A percentile compares a stretch with the other conserved stretches of the same genome.
These are phyloP conservation scores for Fusarium sulawesiense DNA, from an alignment of 2,329 filamentous ascomycete genomes.

Conservation along the genomic window DNA sequence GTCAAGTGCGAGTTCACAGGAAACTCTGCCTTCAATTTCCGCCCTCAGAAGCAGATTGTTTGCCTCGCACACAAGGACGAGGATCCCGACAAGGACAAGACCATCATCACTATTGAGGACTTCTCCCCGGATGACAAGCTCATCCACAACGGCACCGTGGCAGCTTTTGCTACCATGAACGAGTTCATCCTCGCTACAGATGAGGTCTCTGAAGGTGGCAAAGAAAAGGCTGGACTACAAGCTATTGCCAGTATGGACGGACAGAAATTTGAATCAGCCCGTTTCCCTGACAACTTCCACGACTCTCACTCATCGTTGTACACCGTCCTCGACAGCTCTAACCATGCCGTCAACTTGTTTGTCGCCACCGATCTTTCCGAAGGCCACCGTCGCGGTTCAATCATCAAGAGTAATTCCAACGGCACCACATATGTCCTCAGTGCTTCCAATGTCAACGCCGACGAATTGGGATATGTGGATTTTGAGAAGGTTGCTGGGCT, in stretches of 20 bases:
- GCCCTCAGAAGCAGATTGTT: slow-evolving; percentile 66
- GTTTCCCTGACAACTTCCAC: slow-evolving; percentile 87
- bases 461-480: slow-evolving; percentile 83
- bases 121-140: slow-evolving; percentile 75
- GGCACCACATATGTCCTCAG: slow-evolving; percentile 94
- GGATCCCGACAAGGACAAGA: slow-evolving; percentile 68
- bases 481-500: slow-evolving; percentile 96
- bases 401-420: slow-evolving; percentile 98
- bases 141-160: slow-evolving; percentile 68
- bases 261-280: slow-evolving; percentile 80
- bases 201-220: slow-evolving; percentile 63
- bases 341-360: slow-evolving; percentile 93
- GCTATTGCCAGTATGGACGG: slow-evolving; percentile 90
- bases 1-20: slow-evolving; percentile 89
- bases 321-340: slow-evolving; percentile 94
- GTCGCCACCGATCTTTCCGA: slow-evolving; percentile 78
- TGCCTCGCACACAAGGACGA: slow-evolving; percentile 69
- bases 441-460: slow-evolving; percentile 82
- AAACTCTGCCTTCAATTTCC: slow-evolving; percentile 66
- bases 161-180: slow-evolving; percentile 92
- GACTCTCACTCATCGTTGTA: slow-evolving; percentile 84
- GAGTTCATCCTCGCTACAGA: slow-evolving; percentile 95
- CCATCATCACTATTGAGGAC: slow-evolving; percentile 81
- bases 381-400: slow-evolving; percentile 80
- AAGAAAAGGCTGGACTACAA: slow-evolving; percentile 71